These are phyloP conservation scores for Elasticomyces elasticus DNA, from an alignment of 495 filamentous ascomycete genomes.

Conservation along the genomic window DNA sequence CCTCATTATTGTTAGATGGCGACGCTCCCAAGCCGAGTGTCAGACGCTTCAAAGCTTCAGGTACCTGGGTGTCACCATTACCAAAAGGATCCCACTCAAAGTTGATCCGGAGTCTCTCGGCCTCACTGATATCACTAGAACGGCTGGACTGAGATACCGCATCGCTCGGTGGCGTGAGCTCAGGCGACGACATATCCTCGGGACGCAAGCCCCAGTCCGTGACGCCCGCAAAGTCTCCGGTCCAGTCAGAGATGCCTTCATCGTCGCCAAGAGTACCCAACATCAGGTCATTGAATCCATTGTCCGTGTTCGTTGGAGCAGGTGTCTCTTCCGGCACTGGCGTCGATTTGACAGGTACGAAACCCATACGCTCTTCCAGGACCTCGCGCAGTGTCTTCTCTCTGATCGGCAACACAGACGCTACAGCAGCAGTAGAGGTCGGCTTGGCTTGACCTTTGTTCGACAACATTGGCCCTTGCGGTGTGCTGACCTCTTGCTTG, in stretches of 20 bases:
- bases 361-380: conserved; percentile 13
- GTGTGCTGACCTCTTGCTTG: conserved; percentile 21
- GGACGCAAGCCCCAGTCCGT: conserved; percentile 3
- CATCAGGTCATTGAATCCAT: background rate
- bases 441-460: conserved; percentile 6
- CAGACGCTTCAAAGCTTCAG: conserved; percentile 5
- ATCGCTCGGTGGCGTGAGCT: conserved; percentile 8
- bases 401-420: background rate
- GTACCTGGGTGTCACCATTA: conserved; percentile 11
- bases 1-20: background rate
- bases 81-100: conserved; percentile 15
- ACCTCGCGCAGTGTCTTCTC: conserved; percentile 13
- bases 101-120: conserved; percentile 7
- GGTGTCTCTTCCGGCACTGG: background rate
- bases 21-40: background rate
- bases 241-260: background rate
- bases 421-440: background rate
- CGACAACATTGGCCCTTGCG: conserved; percentile 8
- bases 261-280: background rate
- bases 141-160: background rate
- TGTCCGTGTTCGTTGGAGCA: background rate
- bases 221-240: background rate
- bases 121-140: conserved; percentile 8
- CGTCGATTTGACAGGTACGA: background rate
- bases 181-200: conserved; percentile 1